Evolutionary conservation across 106 monocot genomes (phyloP), one percentile per base, ranked within the genome.

Genomic region (Amphibolis antarctica): DNA sequence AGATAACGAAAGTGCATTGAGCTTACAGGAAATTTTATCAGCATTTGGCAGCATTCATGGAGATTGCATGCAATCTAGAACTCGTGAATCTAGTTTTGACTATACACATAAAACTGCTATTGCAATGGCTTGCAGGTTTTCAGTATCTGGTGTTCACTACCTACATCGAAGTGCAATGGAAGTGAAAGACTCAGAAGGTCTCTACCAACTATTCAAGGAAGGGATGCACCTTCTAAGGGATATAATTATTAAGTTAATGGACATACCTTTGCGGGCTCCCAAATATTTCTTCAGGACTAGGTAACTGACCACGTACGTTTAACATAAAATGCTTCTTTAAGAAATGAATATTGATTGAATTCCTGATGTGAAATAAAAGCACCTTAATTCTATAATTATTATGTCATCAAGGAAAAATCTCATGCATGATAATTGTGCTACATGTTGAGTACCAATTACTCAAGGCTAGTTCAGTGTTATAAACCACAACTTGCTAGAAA

Each of bases 271-370:
- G 24, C 53, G 63, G 23, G 28, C 66, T 67, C 93, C 93, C 36
- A 85, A 69, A 57, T 86, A 74, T 61, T 93, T 73, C 70, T 93
- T 93, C 70, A 75, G 54, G 68, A 46, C 79, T 67, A 81, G 93
- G 93, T 88, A 72, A 49, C 36, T 36, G 15, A 49, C 10, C 48
- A 49, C 13, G 15, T 49, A n/a, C 3, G 3, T 14, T 49, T n/a
- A 49, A 5, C 48, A 49, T 0, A 13, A 7, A 6, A 23, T 55
- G n/a, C n/a, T n/a, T 19, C 12, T 15, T 3, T 49, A 12, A 19
- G n/a, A 49, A 19, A 19, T 3, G 12, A 49, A 49, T 49, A 49
- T 17, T 49, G 49, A 36, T 36, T 7, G 7, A 36, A 36, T 36
- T 36, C 4, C 36, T 36, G 36, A 36, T 36, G 7, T 2, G 36